Evolutionary conservation across 2,329 filamentous ascomycete genomes (phyloP).

Genomic region (Fusarium brachygibbosum): DNA sequence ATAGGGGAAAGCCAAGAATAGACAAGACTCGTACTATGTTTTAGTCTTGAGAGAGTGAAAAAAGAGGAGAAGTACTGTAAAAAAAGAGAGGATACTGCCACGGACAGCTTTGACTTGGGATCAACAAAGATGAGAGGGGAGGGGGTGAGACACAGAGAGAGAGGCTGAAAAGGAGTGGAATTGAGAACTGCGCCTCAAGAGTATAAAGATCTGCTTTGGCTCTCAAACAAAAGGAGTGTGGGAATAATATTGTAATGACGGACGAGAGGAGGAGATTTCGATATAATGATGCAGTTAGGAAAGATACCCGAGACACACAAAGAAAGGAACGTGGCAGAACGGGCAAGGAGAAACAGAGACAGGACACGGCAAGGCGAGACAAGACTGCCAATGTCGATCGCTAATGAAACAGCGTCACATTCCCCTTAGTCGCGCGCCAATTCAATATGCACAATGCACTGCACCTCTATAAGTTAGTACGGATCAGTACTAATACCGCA

Average conservation of each 20-base stretch:
- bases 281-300: not conserved
- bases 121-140: slow-evolving; percentile 9
- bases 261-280: not conserved
- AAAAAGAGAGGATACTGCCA: slow-evolving; percentile 21
- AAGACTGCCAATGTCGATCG: slow-evolving; percentile 30
- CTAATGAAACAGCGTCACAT: slow-evolving; percentile 34
- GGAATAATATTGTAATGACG: not conserved
- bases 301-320: slow-evolving; percentile 20
- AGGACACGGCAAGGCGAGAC: slow-evolving; percentile 7
- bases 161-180: slow-evolving; percentile 11
- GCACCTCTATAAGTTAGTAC: no score
- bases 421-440: slow-evolving; percentile 22
- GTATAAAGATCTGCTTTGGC: no score
- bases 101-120: slow-evolving; percentile 14
- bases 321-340: not conserved
- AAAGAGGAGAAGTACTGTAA: not conserved
- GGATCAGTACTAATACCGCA: no score
- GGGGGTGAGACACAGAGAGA: slow-evolving; percentile 1
- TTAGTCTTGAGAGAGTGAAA: not conserved
- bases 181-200: slow-evolving; percentile 16
- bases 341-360: slow-evolving; percentile 10
- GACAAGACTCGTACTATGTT: slow-evolving; percentile 6
- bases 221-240: slow-evolving; percentile 4
- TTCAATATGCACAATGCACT: not conserved
- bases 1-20: slow-evolving; percentile 30